Evolutionary conservation across 2,329 filamentous ascomycete species (phyloP).

Genomic region (Chrysosporium queenslandicum): DNA sequence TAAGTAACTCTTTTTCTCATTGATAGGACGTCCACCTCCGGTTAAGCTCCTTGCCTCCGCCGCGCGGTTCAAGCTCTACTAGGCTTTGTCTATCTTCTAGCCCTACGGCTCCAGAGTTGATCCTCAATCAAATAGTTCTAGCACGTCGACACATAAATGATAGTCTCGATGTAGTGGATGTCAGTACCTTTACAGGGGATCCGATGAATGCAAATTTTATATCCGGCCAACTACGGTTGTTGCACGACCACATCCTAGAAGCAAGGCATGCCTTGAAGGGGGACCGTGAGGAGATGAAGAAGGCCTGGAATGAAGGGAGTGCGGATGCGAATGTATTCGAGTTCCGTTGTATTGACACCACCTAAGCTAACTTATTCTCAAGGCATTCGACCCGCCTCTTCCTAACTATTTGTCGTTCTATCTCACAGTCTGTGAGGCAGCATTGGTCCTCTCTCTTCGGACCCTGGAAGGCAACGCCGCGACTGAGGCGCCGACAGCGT

Average conservation of each 20-base stretch:
- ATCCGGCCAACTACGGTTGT: constrained; percentile 47
- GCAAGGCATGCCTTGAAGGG: constrained; percentile 52
- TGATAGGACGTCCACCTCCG: constrained; percentile 63
- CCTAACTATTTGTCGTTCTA: constrained; percentile 61
- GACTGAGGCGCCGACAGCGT: constrained; percentile 50
- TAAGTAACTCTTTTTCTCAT: neutral
- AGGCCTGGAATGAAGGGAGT: constrained; percentile 48
- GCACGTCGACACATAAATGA: constrained; percentile 71
- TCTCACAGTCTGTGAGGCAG: constrained; percentile 59
- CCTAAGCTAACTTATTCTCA: neutral
- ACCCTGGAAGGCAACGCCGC: constrained; percentile 55
- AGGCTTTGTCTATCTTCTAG: constrained; percentile 44
- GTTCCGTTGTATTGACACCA: neutral
- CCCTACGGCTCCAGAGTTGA: constrained; percentile 47
- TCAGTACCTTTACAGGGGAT: constrained; percentile 64
- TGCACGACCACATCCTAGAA: constrained; percentile 52
- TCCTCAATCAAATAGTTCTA: constrained; percentile 59
- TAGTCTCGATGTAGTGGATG: constrained; percentile 70
- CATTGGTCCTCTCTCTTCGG: constrained; percentile 59
- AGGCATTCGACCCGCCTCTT: constrained; percentile 50
- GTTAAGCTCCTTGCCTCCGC: constrained; percentile 45
- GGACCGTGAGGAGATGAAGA: constrained; percentile 39
- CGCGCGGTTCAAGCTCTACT: constrained; percentile 43
- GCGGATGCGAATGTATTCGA: constrained; percentile 48
- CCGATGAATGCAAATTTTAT: constrained; percentile 49